Conservation (phyloP, 2,329 filamentous ascomycete genomes). For the Exophiala sp. region DNA sequence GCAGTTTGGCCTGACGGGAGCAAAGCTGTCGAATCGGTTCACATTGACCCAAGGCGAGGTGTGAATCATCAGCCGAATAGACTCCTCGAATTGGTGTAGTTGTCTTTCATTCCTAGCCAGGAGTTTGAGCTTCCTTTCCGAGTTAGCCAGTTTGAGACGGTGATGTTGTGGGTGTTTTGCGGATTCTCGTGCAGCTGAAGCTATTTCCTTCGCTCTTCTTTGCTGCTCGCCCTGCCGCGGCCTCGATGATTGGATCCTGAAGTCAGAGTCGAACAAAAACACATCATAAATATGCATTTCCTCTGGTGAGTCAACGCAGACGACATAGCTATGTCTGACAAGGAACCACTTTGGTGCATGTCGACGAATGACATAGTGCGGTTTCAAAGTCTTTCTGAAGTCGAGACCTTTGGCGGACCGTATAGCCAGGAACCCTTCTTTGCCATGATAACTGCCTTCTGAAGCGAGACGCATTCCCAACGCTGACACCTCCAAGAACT, state of each 20-base stretch:
- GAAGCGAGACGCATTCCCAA: conserved; percentile 89
- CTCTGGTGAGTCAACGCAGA: conserved; percentile 96
- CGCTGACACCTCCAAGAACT: conserved; percentile 91
- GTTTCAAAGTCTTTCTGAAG: conserved; percentile 75
- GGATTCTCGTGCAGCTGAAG: conserved; percentile 62
- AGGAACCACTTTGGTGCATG: conserved; percentile 97
- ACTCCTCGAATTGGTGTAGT: conserved; percentile 88
- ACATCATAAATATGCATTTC: conserved; percentile 99
- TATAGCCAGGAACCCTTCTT: conserved; percentile 91
- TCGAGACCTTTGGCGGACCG: conserved; percentile 86
- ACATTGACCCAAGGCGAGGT: conserved; percentile 77
- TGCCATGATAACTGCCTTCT: conserved; percentile 95
- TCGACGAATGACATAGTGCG: conserved; percentile 60
- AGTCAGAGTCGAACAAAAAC: conserved; percentile 89
- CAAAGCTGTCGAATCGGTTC: conserved; percentile 90
- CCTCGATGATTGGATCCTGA: conserved; percentile 64
- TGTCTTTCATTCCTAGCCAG: conserved; percentile 88
- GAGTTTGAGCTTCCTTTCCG: conserved; percentile 86
- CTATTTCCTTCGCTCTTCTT: conserved; percentile 55
- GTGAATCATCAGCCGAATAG: conserved; percentile 78
- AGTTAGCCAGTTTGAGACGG: conserved; percentile 80
- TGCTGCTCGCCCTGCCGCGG: conserved; percentile 42
- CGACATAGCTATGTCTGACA: conserved; percentile 95
- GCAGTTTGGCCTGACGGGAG: conserved; percentile 78
- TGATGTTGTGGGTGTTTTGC: conserved; percentile 70